Conservation (phyloP, 2,329 filamentous ascomycete genomes). For the Lomentospora prolificans region DNA sequence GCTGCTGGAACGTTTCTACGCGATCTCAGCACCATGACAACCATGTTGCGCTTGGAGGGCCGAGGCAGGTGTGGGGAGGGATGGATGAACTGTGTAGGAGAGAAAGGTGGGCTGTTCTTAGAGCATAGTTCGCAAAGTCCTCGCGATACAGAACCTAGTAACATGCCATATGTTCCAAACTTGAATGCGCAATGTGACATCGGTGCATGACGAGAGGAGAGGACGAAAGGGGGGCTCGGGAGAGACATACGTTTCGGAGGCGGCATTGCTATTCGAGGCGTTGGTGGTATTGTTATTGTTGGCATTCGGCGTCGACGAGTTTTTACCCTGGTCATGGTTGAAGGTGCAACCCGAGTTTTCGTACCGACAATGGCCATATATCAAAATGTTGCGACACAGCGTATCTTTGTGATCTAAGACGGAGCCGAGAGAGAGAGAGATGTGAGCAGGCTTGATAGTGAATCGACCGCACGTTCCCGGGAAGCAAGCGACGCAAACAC, state of each 20-base stretch:
- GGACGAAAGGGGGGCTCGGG: background rate
- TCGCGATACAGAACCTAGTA: too few species aligned
- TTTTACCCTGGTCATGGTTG: slow-evolving; percentile 70
- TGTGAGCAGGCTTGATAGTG: slow-evolving; percentile 10
- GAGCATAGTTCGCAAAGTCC: too few species aligned
- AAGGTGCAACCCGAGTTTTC: slow-evolving; percentile 87
- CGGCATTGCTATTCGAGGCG: slow-evolving; percentile 8
- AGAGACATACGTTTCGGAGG: background rate
- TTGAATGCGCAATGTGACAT: background rate
- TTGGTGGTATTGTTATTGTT: slow-evolving; percentile 7
- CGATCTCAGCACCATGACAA: background rate
- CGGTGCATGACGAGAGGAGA: background rate
- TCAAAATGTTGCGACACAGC: slow-evolving; percentile 82
- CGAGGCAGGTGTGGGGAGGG: too few species aligned
- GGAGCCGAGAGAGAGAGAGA: slow-evolving; percentile 9
- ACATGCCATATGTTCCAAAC: background rate
- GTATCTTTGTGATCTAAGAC: slow-evolving; percentile 72
- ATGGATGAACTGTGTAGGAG: too few species aligned
- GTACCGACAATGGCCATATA: slow-evolving; percentile 88
- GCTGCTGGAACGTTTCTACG: too few species aligned
- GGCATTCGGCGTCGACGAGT: slow-evolving; percentile 16
- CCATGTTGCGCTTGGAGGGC: background rate
- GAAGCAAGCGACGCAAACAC: background rate
- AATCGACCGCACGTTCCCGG: background rate
- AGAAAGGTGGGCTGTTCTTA: too few species aligned